phyloP scores from a whole-genome alignment of 805 yeast species.

The Saccharomycopsis olivae region DNA sequence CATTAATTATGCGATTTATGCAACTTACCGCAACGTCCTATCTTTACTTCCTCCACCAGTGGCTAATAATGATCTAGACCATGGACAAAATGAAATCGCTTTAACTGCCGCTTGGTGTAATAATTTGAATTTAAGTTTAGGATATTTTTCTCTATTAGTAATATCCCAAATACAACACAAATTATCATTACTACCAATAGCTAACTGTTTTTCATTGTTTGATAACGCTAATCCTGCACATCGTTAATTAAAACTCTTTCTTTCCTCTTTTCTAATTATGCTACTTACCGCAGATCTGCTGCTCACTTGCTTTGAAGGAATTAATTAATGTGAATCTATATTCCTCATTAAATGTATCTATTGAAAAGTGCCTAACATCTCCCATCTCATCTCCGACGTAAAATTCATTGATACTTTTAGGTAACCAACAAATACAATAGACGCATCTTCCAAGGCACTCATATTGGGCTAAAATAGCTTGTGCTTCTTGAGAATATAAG shows the following conservation, averaged over 20 bases:
- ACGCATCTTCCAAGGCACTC: slow-evolving; percentile 31
- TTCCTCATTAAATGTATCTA: slow-evolving; percentile 14
- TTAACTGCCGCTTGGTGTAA: slow-evolving; percentile 82
- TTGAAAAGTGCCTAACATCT: slow-evolving; percentile 35
- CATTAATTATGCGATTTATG: too few species aligned
- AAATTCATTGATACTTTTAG: slow-evolving; percentile 29
- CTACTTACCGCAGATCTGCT: slow-evolving; percentile 58
- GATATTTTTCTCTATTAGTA: slow-evolving; percentile 30
- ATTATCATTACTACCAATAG: slow-evolving; percentile 82
- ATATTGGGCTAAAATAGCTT: slow-evolving; percentile 17
- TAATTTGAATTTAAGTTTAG: slow-evolving; percentile 32
- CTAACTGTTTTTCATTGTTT: slow-evolving; percentile 42
- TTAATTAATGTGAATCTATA: slow-evolving; percentile 22
- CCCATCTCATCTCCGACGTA: slow-evolving; percentile 63
- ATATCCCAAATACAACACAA: slow-evolving; percentile 72
- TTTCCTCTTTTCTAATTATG: too few species aligned
- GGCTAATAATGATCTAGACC: slow-evolving; percentile 71
- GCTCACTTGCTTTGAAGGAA: slow-evolving; percentile 37
- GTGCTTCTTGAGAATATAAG: slow-evolving; percentile 30
- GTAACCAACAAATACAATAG: slow-evolving; percentile 54
- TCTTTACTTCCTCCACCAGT: slow-evolving; percentile 91
- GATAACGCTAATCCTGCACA: too few species aligned
- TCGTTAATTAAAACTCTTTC: too few species aligned
- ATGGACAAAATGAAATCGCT: slow-evolving; percentile 85
- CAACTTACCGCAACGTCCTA: slow-evolving; percentile 35